Base-by-base conservation (phyloP, 2,329 filamentous ascomycete species). In the Cladosporium sp. region DNA sequence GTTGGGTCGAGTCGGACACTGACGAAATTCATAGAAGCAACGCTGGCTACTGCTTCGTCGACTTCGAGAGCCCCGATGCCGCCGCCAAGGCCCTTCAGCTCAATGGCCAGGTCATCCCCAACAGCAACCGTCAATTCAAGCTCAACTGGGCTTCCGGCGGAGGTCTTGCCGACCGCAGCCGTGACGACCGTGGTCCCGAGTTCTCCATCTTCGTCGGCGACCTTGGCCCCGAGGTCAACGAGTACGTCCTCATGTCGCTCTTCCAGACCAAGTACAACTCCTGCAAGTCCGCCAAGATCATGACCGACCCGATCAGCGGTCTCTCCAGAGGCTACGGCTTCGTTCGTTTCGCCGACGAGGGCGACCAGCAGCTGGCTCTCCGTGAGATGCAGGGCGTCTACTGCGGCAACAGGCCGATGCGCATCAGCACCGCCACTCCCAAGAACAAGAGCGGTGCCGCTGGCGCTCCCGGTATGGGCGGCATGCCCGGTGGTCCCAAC, bases 241-340 rank as follows among this genome's bases (percentile, higher is more conserved):
- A 98, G 75, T 97, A 95, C 65, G 92, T 97, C 51, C 78, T 98
- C 53, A 92, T 97, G 48, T 95, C 91, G 20, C 84, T 98, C 43
- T 98, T 98, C 81, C 92, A 97, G 75, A 86, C 84, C 66, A 89
- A 92, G 55, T 98, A 95, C 78, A 86, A 87, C 0, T 95, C 90
- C 7, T 97, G 92, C 87, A 97, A 97, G 78, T 95, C 90, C 32
- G 93, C 93, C 65, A 98, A 98, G 80, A 98, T 98, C 73, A 98
- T 98, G 93, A 95, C 92, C 54, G 93, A 98, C 66, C 92, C 93
- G 54, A 93, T 97, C 73, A 95, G 87, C 57, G 93, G 93, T 62
- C 92, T 97, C 81, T 96, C 91, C 57, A 90, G 93, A 56, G 93
- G 93, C 50, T 98, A 98, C 65, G 93, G 93, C 40, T 98, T 98